phyloP scores from a whole-genome alignment of 257 asterid genomes.

The Schizonepeta tenuifolia region DNA sequence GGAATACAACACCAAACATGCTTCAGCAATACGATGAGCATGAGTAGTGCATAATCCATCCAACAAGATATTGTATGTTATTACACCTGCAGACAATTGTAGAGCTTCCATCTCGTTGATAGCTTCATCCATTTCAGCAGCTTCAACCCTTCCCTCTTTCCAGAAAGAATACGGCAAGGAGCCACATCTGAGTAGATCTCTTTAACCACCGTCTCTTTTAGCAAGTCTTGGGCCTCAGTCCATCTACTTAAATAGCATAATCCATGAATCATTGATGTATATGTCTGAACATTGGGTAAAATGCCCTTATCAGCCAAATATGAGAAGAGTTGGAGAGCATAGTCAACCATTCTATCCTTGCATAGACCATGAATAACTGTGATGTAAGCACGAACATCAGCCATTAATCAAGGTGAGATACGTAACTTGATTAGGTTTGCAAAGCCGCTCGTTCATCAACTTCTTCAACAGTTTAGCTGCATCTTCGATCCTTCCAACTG shows the following conservation, averaged over 20 bases:
- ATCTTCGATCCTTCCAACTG: background rate
- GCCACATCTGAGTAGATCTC: background rate
- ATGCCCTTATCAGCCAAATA: background rate
- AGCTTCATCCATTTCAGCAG: no score
- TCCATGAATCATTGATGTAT: background rate
- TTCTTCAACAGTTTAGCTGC: background rate
- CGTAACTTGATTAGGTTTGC: background rate
- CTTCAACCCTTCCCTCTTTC: background rate
- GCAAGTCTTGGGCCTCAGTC: background rate
- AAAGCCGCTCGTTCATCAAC: background rate
- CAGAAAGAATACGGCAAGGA: background rate
- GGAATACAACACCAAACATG: background rate
- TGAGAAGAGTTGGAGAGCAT: background rate
- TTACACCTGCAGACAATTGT: background rate
- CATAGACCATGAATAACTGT: background rate
- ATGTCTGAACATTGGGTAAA: background rate
- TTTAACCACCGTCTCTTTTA: background rate
- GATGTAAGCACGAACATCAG: background rate
- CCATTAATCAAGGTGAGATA: background rate
- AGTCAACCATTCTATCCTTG: background rate
- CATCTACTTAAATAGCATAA: background rate
- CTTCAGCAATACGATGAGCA: background rate
- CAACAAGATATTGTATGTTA: background rate
- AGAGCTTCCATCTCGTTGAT: background rate
- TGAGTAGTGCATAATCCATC: background rate